phyloP scores from a whole-genome alignment of 257 asterid species.

The Asclepias syriaca region DNA sequence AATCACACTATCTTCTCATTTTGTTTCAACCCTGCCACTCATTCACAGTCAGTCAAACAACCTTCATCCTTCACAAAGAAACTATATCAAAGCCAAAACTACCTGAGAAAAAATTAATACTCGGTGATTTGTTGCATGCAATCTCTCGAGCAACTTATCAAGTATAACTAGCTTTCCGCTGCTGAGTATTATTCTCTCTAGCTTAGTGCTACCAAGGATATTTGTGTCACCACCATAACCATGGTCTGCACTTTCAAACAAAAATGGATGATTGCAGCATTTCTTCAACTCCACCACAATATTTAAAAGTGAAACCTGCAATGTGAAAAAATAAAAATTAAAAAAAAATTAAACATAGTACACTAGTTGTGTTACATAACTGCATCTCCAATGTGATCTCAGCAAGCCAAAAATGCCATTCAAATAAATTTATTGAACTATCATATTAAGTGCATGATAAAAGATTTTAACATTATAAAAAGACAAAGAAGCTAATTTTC shows the following conservation, averaged over 20 bases:
- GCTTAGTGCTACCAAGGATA: slow-evolving; percentile 68
- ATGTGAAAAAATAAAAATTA: not conserved
- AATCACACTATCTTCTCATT: not conserved
- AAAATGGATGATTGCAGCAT: slow-evolving; percentile 98
- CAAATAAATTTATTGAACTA: not conserved
- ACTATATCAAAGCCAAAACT: slow-evolving; percentile 2
- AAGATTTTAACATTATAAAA: not conserved
- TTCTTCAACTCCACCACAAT: slow-evolving; percentile 99
- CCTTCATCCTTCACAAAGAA: not conserved
- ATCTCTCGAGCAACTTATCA: slow-evolving; percentile 80
- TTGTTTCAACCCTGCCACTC: not conserved
- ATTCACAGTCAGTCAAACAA: not conserved
- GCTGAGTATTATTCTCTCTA: slow-evolving; percentile 87
- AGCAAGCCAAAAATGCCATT: not conserved
- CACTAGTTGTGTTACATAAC: not conserved
- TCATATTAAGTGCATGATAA: not conserved
- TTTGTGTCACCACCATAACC: slow-evolving; percentile 98
- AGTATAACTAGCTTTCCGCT: slow-evolving; percentile 96
- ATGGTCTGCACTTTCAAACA: slow-evolving; percentile 99
- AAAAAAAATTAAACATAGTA: not conserved
- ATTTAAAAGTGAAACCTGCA: slow-evolving; percentile 98
- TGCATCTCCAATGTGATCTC: not conserved
- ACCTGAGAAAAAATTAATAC: slow-evolving; percentile 99
- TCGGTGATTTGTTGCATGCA: slow-evolving; percentile 91
- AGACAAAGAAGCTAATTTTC: not conserved